Evolutionary conservation across 148 eudicot genomes (phyloP).

Genomic region (Linanthus parryae): DNA sequence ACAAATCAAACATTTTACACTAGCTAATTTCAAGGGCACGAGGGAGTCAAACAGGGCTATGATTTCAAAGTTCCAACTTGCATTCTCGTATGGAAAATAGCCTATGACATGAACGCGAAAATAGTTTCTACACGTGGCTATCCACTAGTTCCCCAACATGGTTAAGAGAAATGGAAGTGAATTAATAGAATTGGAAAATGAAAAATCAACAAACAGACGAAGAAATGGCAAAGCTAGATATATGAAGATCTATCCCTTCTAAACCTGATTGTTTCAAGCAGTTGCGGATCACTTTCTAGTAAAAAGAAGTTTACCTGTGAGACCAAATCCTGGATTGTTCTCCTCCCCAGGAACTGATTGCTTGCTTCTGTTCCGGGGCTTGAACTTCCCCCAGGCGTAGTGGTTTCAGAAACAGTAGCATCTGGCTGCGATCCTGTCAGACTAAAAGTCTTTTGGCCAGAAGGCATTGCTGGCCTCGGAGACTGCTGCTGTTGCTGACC

Average conservation of each 20-base stretch:
- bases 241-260: background rate
- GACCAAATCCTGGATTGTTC: constrained; percentile 74
- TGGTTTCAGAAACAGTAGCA: constrained; percentile 70
- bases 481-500: constrained; percentile 53
- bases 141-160: too few species aligned
- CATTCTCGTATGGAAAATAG: too few species aligned
- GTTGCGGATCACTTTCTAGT: background rate
- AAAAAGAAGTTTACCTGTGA: constrained; percentile 46
- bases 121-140: too few species aligned
- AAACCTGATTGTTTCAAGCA: background rate
- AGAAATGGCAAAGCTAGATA: background rate
- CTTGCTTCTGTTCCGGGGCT: constrained; percentile 83
- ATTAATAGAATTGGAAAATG: too few species aligned
- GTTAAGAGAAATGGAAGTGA: too few species aligned
- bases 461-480: constrained; percentile 45
- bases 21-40: too few species aligned
- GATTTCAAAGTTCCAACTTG: too few species aligned
- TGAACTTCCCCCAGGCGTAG: constrained; percentile 83
- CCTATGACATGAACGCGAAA: too few species aligned
- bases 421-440: constrained; percentile 86
- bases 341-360: constrained; percentile 72
- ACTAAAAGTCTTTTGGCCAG: constrained; percentile 69
- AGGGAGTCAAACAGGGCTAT: too few species aligned
- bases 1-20: too few species aligned
- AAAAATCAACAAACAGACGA: too few species aligned